Evolutionary conservation across 192 early-diverging fungal genomes (phyloP), one percentile per base, ranked within the genome.

Genomic region (Backusella tuberculispora): DNA sequence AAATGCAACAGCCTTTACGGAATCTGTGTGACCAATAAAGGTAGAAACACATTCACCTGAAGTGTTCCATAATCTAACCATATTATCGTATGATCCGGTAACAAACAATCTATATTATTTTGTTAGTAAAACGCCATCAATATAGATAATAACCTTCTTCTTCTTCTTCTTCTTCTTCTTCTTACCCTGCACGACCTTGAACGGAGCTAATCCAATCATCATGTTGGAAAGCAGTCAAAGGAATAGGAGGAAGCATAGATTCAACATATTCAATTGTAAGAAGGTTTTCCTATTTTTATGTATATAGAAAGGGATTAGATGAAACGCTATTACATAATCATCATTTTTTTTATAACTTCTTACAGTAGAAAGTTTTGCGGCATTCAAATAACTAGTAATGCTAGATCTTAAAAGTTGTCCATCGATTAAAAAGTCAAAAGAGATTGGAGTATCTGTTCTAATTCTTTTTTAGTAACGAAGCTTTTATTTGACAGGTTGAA

Each of bases 151-250:
- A 34, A 34, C 1, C 72, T 64, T 9, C 75, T 69, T 14, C 65
- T 26, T 29, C 75, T 66, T 40, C 74, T 8, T 17, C 0, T 5
- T 8, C n/a, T 43, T 24, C 12, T 37, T 34, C 0, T 13, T 7
- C 29, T 63, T 72, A 72, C 70, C 63, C 48, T 29, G 43, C 34
- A 15, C 80, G 77, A 21, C 78, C 80, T 67, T 88, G 80, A 8
- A 94, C 93, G 29, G 91, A 91, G 73, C 91, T 91, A 73, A 99
- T 92, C 97, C 97, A 99, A 80, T 99, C 97, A 75, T 98, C 95
- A 73, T 97, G 95, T 76, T 95, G 89, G 74, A 89, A 93, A 21
- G 94, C 86, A 15, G 91, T 89, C 41, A 95, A 78, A 53, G 88
- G 86, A 14, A 85, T 89, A 17, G 97, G 97, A 14, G 96, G 96